Percentiles rank a stretch among this genome's conserved stretches.
Conservation (phyloP, 2,329 filamentous ascomycete species). For the Geoglossum cookeanum region DNA sequence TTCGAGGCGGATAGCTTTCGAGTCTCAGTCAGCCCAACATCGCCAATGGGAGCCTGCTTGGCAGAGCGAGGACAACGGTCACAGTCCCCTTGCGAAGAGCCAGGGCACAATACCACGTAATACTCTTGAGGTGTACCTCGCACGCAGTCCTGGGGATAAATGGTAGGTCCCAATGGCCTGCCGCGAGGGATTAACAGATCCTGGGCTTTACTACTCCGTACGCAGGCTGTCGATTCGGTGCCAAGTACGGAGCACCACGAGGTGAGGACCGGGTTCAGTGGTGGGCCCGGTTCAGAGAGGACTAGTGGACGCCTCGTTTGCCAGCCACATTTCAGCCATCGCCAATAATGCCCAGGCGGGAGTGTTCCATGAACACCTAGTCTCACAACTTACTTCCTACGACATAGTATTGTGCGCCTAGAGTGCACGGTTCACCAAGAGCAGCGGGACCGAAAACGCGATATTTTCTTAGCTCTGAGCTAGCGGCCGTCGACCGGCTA, state of each 20-base stretch:
- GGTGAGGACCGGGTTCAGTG: no score
- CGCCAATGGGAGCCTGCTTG: neutral
- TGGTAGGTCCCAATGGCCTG: neutral
- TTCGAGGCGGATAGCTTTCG: neutral
- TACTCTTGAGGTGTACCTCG: neutral
- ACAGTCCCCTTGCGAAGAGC: neutral
- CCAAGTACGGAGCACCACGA: neutral
- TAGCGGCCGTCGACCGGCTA: neutral
- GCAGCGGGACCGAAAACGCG: neutral
- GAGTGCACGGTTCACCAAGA: neutral
- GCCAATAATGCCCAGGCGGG: neutral
- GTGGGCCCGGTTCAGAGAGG: neutral
- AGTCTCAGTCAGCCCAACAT: neutral
- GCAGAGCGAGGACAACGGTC: neutral
- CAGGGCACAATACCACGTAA: neutral
- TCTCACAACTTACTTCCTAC: neutral
- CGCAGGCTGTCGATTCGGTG: neutral
- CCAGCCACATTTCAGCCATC: neutral
- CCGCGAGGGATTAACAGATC: neutral
- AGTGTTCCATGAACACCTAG: neutral
- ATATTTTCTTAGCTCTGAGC: neutral
- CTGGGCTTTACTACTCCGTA: neutral
- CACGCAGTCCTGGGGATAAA: neutral
- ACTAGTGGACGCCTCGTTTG: neutral
- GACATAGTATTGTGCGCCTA: neutral